Evolutionary conservation across 345 rosid genomes (phyloP), one percentile per base, ranked within the genome.

Genomic region (Aurinia saxatilis): DNA sequence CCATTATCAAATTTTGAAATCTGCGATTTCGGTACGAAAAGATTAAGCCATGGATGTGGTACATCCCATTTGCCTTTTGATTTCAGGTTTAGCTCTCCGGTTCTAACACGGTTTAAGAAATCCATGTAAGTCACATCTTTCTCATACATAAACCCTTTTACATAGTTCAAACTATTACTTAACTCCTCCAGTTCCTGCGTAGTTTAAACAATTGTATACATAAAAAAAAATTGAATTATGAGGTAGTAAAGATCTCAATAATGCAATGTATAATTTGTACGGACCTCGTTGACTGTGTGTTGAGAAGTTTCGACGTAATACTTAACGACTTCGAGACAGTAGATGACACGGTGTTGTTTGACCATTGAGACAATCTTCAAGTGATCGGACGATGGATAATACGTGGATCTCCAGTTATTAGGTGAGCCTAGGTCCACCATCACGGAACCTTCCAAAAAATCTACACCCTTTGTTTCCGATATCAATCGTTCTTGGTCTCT

Each of bases 1-100:
- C 87, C 87, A 3, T 77, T 31, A 53, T 80, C 67, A 80, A 93
- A 87, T 35, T 75, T 79, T 0, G 52, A 46, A 11, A 93, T 85
- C 4, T 68, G 75, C 51, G 99, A 90, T 70, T 76, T 84, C 12
- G 99, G 97, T n/a, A 93, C 62, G 47, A 93, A 90, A 2, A 93
- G 79, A 62, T 90, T 93, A 19, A 90, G 71, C 99, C 99, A 93
- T 17, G 99, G 99, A 79, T 93, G 99, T 27, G 99, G 96, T 75
- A 90, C 90, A 12, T 92, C 83, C 98, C 98, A 91, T 5, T 80
- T 66, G 46, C 88, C 90, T 69, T 75, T 76, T 1, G 91, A 73
- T 44, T 61, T 76, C 47, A 92, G 85, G 40, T 73, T 65, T 46
- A 73, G 47, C 70, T 93, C 96, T 65, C 80, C 95, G 30, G 75